A percentile compares a stretch with the other conserved stretches of the same genome.
Evolutionary conservation across 2,329 filamentous ascomycete genomes (phyloP).

Genomic region (Colletotrichum magnum): DNA sequence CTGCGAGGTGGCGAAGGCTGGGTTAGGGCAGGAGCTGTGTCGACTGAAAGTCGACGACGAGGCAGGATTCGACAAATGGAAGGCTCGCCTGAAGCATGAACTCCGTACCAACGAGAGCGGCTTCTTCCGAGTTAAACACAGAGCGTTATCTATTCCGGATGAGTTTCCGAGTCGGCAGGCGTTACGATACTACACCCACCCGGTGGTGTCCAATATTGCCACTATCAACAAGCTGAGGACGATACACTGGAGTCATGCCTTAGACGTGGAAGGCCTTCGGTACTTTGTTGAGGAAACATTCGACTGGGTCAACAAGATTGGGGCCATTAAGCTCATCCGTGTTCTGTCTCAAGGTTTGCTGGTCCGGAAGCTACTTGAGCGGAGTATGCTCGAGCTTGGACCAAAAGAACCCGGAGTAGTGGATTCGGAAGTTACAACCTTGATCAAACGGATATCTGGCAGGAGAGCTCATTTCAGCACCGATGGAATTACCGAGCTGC

Average conservation of each 20-base stretch:
- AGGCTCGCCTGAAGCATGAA: slow-evolving; percentile 79
- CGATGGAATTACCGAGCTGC: slow-evolving; percentile 82
- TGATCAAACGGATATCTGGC: slow-evolving; percentile 78
- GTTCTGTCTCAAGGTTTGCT: slow-evolving; percentile 85
- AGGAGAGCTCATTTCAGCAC: slow-evolving; percentile 80
- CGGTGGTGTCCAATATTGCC: slow-evolving; percentile 78
- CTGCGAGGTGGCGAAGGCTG: slow-evolving; percentile 89
- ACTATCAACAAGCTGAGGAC: slow-evolving; percentile 69
- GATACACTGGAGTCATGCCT: slow-evolving; percentile 72
- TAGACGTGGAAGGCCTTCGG: slow-evolving; percentile 78
- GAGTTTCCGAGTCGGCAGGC: slow-evolving; percentile 86
- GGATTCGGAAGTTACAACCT: slow-evolving; percentile 61
- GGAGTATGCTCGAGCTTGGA: slow-evolving; percentile 48
- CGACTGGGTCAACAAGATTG: slow-evolving; percentile 84
- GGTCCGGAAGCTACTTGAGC: slow-evolving; percentile 67
- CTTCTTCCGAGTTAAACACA: slow-evolving; percentile 83
- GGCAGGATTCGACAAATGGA: slow-evolving; percentile 77
- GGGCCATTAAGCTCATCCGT: slow-evolving; percentile 87
- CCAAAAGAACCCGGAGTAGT: slow-evolving; percentile 43
- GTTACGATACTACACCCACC: slow-evolving; percentile 89
- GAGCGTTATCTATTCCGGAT: slow-evolving; percentile 80
- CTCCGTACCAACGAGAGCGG: slow-evolving; percentile 86
- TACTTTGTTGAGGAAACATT: slow-evolving; percentile 85
- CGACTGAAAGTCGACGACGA: slow-evolving; percentile 72
- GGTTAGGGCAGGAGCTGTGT: slow-evolving; percentile 85